Evolutionary conservation across 1,139 yeast species (phyloP), one percentile per base, ranked within the genome.

Genomic region (Suhomyces bokatorum): DNA sequence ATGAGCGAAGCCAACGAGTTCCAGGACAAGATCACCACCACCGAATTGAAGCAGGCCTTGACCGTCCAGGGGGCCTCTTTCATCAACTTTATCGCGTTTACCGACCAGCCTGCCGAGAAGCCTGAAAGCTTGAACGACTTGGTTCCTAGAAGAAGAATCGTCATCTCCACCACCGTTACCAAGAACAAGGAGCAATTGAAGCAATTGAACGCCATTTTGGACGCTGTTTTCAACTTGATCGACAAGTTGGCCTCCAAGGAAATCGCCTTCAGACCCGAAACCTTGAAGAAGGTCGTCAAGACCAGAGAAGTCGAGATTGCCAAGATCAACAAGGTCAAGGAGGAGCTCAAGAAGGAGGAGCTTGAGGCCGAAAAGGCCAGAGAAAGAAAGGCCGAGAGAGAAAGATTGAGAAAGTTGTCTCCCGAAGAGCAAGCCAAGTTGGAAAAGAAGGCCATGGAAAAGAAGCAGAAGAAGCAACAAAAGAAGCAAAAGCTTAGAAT

Each of bases 1-100:
- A 91, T 93, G 99, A 77, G 88, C 57, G 99, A 93, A 72, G 81
- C 81, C 46, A 78, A 82, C 49, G 98, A 91, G 63, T 75, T 88
- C 66, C 89, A 85, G 56, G 89, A 83, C 7, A 72, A 80, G 52
- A 68, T 86, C 47, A 74, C 77, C 52, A 74, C 81, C 40, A 58
- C 58, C 8, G 75, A 74, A 48, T 74, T 81, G 47, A 78, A 75
- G 46, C 67, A 81, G 36, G 65, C 73, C 32, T 77, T 77, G 45
- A 71, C 80, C 28, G 63, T 87, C 50, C 73, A 74, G 46, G 69
- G 85, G 45, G 80, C 81, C 36, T 63, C 74, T 9, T 68, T 79
- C 43, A 68, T 91, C 57, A 81, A 82, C 58, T 85, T 64, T 59
- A 63, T 93, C 54, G 85, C 95, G 30, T 76, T 90, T 60, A 87